Base-by-base conservation (phyloP, 768 basidiomycete genomes). In the Steccherinum ochraceum region DNA sequence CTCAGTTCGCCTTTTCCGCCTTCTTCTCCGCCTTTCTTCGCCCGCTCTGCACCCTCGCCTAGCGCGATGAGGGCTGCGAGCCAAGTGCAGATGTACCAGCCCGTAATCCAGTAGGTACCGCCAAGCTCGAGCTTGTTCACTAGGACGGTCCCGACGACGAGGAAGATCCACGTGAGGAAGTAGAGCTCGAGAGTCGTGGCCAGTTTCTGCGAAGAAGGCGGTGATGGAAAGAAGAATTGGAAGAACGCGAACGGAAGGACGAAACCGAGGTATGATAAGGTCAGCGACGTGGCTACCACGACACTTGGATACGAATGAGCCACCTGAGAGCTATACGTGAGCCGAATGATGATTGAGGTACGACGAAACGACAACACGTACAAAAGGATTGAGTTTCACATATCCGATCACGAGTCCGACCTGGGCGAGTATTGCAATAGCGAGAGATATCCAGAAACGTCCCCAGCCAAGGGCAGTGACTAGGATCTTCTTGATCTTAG, bases 361-460 rank as follows among this genome's bases (percentile, higher is more conserved):
- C 19, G 13, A 11, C 23, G 4, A n/a, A 12, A 18, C 24, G 13
- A 35, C 23, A 21, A n/a, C 1, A 67, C 83, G 58, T 59, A 87
- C 86, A 54, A 79, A 81, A 24, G 81, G 79, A 61, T 87, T 88
- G 40, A 84, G n/a, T 43, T 73, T 67, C 18, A 79, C 57, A 55
- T 76, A 82, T 3, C 70, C 71, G 43, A 70, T 60, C 2, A 79
- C 69, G 5, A 88, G 66, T 2, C 72, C 69, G 2, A 64, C 68
- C 54, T 86, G 78, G 2, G 77, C 56, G 5, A 65, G 73, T 3
- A 74, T 55, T 1, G 72, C 68, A 11, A 81, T 56, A 7, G 73
- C 43, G 30, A 87, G 57, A 1, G 81, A 74, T 0, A 82, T 56
- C 79, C 84, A 88, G 59, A 89, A 84, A 50, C 79, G 79, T 20